Evolutionary conservation across 2,329 filamentous ascomycete species (phyloP), one percentile per base, ranked within the genome.

Genomic region (Aspergillus thermomutatus): DNA sequence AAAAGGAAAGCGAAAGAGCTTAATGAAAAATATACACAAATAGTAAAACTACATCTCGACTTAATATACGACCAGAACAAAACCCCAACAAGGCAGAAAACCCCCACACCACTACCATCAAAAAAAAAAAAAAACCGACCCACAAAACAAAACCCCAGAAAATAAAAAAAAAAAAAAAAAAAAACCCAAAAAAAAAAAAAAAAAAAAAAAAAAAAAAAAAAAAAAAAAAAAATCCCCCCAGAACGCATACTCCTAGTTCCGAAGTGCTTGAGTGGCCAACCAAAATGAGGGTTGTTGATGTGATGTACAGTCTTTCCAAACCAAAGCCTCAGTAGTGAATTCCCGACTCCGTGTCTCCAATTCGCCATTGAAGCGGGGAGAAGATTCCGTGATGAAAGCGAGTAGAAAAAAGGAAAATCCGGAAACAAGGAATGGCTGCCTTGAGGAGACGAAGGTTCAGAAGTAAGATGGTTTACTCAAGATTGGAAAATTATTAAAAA

Each of bases 231-330:
- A 10, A 23, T n/a, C n/a, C n/a, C n/a, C n/a, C n/a, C n/a, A 25
- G 1, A 23, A 25, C 21, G 5, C 21, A 25, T 37, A 37, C 31
- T 17, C 31, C 31, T 2, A 14, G 17, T 7, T 11, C 31, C 5
- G 43, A 46, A 17, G 43, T 46, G 10, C 7, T 17, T 26, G 9
- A 26, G 2, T 45, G 19, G 21, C 23, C 4, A 6, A 46, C 23
- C 7, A 14, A 37, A 17, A 14, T 37, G 14, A 46, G 43, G 10
- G 43, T 17, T 25, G 50, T 47, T 21, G 53, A 50, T 19, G 45
- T 51, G 49, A 41, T 55, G 53, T 55, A 55, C 53, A 55, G 41
- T 52, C 23, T 52, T 31, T 49, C 48, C 53, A 43, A 46, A 21
- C 43, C 19, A 46, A 21, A 23, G 21, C 27, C 23, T 27, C 41